phyloP scores from a whole-genome alignment of 1,284 basidiomycete species.

The Ganoderma multipileum region DNA sequence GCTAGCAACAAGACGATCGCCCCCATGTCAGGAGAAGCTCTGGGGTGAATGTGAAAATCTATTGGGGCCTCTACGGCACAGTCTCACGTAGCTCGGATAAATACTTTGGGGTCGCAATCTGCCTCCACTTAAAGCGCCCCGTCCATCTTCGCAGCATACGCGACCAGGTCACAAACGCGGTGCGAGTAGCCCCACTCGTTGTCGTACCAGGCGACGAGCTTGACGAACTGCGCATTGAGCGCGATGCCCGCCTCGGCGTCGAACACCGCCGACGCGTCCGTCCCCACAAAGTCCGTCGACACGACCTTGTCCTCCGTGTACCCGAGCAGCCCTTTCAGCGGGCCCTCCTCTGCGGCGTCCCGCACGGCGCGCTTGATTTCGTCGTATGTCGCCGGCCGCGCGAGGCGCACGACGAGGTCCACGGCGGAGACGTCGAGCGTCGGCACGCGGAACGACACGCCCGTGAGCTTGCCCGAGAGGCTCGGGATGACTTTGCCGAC shows the following conservation, averaged over 20 bases:
- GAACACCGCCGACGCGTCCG: conserved; percentile 84
- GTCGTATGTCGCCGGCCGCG: conserved; percentile 88
- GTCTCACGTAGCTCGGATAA: too few relatives aligned
- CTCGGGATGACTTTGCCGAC: conserved; percentile 99
- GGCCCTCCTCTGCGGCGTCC: conserved; percentile 74
- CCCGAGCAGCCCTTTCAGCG: conserved; percentile 84
- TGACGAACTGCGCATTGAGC: conserved; percentile 94
- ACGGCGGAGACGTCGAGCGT: conserved; percentile 98
- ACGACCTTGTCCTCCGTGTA: conserved; percentile 98
- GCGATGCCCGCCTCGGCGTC: conserved; percentile 94
- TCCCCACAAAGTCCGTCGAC: conserved; percentile 92
- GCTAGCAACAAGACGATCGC: neutral
- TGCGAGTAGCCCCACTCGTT: conserved; percentile 97
- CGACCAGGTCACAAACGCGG: conserved; percentile 92
- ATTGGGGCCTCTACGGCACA: neutral
- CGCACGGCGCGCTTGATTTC: conserved; percentile 92
- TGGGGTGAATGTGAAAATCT: neutral
- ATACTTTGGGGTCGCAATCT: too few relatives aligned
- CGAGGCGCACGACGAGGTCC: conserved; percentile 94
- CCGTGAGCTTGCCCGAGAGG: conserved; percentile 97
- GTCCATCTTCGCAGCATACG: conserved; percentile 84
- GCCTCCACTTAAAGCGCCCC: conserved; percentile 38
- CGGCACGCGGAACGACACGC: conserved; percentile 97
- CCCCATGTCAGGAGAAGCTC: neutral
- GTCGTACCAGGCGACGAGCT: conserved; percentile 96